Evolutionary conservation across 805 yeast species (phyloP).

Genomic region (Debaryomyces maramus): DNA sequence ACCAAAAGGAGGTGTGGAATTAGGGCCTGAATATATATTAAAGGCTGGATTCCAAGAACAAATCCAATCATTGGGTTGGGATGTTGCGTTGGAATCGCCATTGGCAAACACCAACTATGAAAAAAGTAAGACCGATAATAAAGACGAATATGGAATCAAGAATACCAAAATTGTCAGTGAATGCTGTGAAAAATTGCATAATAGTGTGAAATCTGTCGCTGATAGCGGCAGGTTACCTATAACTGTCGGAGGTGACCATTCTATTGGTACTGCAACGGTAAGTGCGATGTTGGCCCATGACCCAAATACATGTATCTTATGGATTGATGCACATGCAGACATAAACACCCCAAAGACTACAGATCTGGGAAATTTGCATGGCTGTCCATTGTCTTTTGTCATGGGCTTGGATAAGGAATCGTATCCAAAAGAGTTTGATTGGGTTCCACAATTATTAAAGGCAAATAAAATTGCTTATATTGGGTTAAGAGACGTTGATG

Average conservation of each 20-base stretch:
- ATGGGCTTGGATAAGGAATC: conserved; percentile 72
- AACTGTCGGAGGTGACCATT: conserved; percentile 95
- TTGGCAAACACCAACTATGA: conserved; percentile 49
- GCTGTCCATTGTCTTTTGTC: conserved; percentile 92
- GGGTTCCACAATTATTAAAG: conserved; percentile 74
- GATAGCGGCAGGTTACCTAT: conserved; percentile 58
- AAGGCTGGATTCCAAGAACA: conserved; percentile 69
- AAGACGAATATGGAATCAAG: conserved; percentile 55
- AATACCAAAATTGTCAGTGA: conserved; percentile 77
- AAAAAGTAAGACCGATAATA: conserved; percentile 43
- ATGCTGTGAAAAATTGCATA: conserved; percentile 63
- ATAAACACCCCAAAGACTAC: conserved; percentile 86
- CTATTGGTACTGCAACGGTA: conserved; percentile 91
- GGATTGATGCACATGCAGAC: conserved; percentile 99
- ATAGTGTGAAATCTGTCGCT: conserved; percentile 56
- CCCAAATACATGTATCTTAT: conserved; percentile 86
- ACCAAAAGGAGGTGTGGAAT: conserved; percentile 89
- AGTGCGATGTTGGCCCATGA: conserved; percentile 74
- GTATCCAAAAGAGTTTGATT: conserved; percentile 71
- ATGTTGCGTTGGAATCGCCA: conserved; percentile 52
- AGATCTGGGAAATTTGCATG: conserved; percentile 89
- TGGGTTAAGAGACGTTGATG: conserved; percentile 92
- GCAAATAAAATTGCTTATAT: conserved; percentile 81
- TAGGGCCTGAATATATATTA: conserved; percentile 82
- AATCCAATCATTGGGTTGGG: conserved; percentile 73